These are phyloP conservation scores for Bipolaris victoriae DNA, from an alignment of 2,329 filamentous ascomycete species.

Conservation along the genomic window DNA sequence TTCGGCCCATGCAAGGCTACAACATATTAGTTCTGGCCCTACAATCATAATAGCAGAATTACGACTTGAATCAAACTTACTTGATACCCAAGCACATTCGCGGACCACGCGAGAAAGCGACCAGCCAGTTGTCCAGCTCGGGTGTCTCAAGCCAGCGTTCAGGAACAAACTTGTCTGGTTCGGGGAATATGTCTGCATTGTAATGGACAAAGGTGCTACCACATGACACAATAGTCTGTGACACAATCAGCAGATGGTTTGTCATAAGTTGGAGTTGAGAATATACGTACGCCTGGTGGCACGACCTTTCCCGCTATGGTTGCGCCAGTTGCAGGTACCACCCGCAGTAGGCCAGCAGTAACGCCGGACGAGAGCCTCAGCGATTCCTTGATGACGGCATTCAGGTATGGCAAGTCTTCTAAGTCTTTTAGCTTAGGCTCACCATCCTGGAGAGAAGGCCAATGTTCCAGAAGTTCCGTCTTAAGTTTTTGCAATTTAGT, in stretches of 20 bases:
- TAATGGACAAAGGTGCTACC: slow-evolving; percentile 45
- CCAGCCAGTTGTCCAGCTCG: slow-evolving; percentile 38
- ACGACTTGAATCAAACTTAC: slow-evolving; percentile 17
- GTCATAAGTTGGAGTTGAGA: neutral
- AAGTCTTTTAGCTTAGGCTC: slow-evolving; percentile 43
- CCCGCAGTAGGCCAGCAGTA: slow-evolving; percentile 29
- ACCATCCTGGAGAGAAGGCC: slow-evolving; percentile 41
- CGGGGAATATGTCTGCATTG: slow-evolving; percentile 39
- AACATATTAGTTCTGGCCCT: neutral
- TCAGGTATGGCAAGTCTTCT: slow-evolving; percentile 45
- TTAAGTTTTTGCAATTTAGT: slow-evolving; percentile 45
- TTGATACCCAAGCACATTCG: slow-evolving; percentile 44
- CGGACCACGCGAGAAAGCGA: slow-evolving; percentile 46
- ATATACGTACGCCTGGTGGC: slow-evolving; percentile 28
- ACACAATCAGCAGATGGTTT: neutral
- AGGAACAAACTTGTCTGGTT: slow-evolving; percentile 38
- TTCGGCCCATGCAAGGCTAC: slow-evolving; percentile 44
- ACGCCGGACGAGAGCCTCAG: slow-evolving; percentile 48
- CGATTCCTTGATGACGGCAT: slow-evolving; percentile 51
- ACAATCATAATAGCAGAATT: neutral
- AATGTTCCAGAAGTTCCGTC: slow-evolving; percentile 47
- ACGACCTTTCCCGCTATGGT: slow-evolving; percentile 27
- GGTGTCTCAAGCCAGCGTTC: slow-evolving; percentile 42
- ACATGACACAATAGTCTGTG: slow-evolving; percentile 35
- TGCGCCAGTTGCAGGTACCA: slow-evolving; percentile 33